Conservation (phyloP, 140 eudicot genomes). For the Cichorium intybus region DNA sequence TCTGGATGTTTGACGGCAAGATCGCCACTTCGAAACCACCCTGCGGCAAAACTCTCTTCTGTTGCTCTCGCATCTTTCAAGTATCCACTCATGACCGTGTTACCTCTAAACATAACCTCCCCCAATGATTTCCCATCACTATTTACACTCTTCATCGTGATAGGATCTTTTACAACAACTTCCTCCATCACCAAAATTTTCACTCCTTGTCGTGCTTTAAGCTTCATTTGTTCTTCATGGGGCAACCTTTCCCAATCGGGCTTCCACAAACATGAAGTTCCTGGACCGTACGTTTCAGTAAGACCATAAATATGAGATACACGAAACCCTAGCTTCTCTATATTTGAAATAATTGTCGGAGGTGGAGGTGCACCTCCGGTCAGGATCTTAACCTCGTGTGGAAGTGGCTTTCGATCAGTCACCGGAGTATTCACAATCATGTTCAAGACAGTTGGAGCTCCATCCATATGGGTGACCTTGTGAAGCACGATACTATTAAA, state of each 20-base stretch:
- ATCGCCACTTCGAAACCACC: constrained; percentile 49
- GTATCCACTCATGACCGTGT: constrained; percentile 43
- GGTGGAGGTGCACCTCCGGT: constrained; percentile 57
- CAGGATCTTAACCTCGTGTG: constrained; percentile 33
- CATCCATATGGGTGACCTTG: constrained; percentile 42
- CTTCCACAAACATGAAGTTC: constrained; percentile 33
- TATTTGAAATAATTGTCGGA: constrained; percentile 16
- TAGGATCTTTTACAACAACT: constrained; percentile 33
- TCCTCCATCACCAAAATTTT: constrained; percentile 20
- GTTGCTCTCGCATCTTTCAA: constrained; percentile 34
- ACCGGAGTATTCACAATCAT: constrained; percentile 22
- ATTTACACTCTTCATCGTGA: constrained; percentile 34
- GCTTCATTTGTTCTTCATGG: constrained; percentile 21
- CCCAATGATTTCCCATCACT: constrained; percentile 38
- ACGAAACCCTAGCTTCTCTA: constrained; percentile 36
- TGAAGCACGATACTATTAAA: constrained; percentile 22
- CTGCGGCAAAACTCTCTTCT: constrained; percentile 25
- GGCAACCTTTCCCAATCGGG: constrained; percentile 43
- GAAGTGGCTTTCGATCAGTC: constrained; percentile 17
- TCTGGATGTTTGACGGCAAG: constrained; percentile 34
- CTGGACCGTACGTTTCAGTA: constrained; percentile 36
- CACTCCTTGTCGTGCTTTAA: constrained; percentile 52
- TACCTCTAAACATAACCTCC: constrained; percentile 45
- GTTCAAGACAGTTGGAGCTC: constrained; percentile 46
- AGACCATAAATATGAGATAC: constrained; percentile 40